Evolutionary conservation across 2,329 filamentous ascomycete genomes (phyloP).

Genomic region (Penicillium sp.): DNA sequence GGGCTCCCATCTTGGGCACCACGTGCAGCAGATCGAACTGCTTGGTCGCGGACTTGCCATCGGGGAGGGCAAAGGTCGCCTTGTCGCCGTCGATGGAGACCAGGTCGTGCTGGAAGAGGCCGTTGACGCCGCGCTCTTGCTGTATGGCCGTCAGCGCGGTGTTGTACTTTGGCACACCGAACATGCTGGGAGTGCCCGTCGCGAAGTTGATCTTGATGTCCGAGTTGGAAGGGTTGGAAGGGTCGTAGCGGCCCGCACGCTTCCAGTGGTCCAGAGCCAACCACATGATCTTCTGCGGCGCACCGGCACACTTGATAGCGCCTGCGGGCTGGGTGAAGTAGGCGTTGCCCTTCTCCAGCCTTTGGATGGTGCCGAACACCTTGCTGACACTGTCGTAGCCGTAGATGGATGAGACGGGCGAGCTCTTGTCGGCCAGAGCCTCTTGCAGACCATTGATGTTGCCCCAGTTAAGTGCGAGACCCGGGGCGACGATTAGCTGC

Average conservation of each 20-base stretch:
- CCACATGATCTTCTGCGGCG: slow-evolving; percentile 60
- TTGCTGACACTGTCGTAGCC: slow-evolving; percentile 54
- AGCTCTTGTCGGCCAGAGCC: slow-evolving; percentile 47
- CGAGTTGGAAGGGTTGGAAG: slow-evolving; percentile 37
- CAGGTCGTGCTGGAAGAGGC: slow-evolving; percentile 55
- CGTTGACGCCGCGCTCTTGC: slow-evolving; percentile 53
- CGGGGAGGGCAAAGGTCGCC: slow-evolving; percentile 47
- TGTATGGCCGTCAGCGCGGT: slow-evolving; percentile 51
- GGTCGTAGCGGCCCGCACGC: slow-evolving; percentile 48
- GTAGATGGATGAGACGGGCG: slow-evolving; percentile 55
- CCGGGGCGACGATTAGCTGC: slow-evolving; percentile 59
- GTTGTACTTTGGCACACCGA: slow-evolving; percentile 57
- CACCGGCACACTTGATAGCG: slow-evolving; percentile 57
- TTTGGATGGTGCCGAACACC: slow-evolving; percentile 47
- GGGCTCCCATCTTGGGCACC: slow-evolving; percentile 56
- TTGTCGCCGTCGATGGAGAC: slow-evolving; percentile 50
- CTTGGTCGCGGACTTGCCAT: slow-evolving; percentile 44
- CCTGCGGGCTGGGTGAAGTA: slow-evolving; percentile 58
- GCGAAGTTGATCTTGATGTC: slow-evolving; percentile 52
- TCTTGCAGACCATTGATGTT: slow-evolving; percentile 54
- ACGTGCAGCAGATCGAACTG: slow-evolving; percentile 55
- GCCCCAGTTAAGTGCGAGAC: slow-evolving; percentile 50
- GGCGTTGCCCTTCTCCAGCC: slow-evolving; percentile 48
- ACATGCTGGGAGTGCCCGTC: slow-evolving; percentile 54
- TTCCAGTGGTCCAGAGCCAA: slow-evolving; percentile 58